Percentiles rank a stretch among this genome's conserved stretches.
Evolutionary conservation across 345 rosid species (phyloP).

Genomic region (Pistacia atlantica): DNA sequence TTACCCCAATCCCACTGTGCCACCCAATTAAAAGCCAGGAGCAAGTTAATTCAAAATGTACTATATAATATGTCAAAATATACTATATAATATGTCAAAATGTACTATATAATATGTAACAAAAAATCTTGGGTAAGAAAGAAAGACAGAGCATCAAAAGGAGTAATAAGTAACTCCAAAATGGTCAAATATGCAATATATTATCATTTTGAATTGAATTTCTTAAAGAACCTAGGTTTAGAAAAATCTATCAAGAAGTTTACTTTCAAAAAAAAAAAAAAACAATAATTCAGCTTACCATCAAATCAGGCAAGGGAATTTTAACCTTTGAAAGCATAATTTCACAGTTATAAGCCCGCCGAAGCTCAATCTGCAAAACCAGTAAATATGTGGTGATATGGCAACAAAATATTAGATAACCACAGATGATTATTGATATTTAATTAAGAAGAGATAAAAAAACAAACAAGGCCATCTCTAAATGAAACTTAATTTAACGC

Average conservation of each 20-base stretch:
- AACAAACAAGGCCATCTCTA: background rate
- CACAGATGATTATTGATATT: conserved; percentile 8
- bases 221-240: background rate
- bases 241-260: background rate
- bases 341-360: conserved; percentile 86
- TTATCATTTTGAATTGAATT: background rate
- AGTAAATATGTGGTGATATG: conserved; percentile 33
- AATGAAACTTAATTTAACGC: conserved; percentile 16
- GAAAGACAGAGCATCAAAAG: background rate
- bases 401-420: conserved; percentile 18
- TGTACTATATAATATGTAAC: background rate
- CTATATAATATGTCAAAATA: background rate
- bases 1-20: background rate
- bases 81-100: background rate
- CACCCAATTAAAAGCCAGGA: background rate
- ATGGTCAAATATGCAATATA: background rate
- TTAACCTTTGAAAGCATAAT: conserved; percentile 87
- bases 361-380: conserved; percentile 73
- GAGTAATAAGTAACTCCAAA: conserved; percentile 1
- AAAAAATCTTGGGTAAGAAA: background rate
- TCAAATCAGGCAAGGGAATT: conserved; percentile 71
- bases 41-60: background rate
- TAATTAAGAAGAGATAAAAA: background rate
- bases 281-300: conserved; percentile 49
- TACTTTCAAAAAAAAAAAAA: conserved; percentile 20